A percentile compares a stretch with the other conserved stretches of the same genome.
These are phyloP conservation scores for Debaryomyces udenii DNA, from an alignment of 1,139 yeast species.

Conservation along the genomic window DNA sequence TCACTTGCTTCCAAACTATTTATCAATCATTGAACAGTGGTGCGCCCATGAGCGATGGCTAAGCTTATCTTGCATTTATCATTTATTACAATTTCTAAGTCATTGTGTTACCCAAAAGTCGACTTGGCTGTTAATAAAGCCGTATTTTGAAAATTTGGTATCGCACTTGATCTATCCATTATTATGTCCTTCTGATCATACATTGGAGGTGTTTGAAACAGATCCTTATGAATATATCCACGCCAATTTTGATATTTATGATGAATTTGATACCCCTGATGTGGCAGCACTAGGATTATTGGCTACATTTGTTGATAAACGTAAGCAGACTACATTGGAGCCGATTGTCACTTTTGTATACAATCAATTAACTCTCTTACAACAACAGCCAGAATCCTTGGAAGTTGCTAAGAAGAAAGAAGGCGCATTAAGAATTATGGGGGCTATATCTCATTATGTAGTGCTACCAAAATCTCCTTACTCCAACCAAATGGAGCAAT, in stretches of 20 bases:
- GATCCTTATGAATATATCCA: constrained; percentile 94
- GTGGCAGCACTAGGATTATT: constrained; percentile 66
- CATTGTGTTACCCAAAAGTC: constrained; percentile 67
- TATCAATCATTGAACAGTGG: constrained; percentile 75
- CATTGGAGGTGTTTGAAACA: constrained; percentile 75
- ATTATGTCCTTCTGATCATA: constrained; percentile 69
- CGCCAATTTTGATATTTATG: constrained; percentile 69
- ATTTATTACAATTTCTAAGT: constrained; percentile 69
- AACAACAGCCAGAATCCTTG: constrained; percentile 47
- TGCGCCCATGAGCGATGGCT: constrained; percentile 69
- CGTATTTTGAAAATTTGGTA: constrained; percentile 66
- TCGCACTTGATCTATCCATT: constrained; percentile 80
- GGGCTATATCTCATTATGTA: constrained; percentile 67
- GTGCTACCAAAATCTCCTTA: constrained; percentile 60
- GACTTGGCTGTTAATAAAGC: constrained; percentile 73
- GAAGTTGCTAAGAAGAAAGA: constrained; percentile 74
- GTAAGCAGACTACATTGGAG: constrained; percentile 62
- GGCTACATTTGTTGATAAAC: constrained; percentile 67
- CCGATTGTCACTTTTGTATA: constrained; percentile 70
- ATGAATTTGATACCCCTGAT: constrained; percentile 64
- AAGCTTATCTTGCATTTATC: constrained; percentile 64
- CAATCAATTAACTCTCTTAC: constrained; percentile 48
- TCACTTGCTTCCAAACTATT: constrained; percentile 64
- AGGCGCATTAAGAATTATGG: constrained; percentile 78
- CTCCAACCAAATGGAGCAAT: constrained; percentile 65